A percentile compares a stretch with the other conserved stretches of the same genome.
phyloP scores from a whole-genome alignment of 2,329 filamentous ascomycete genomes.

The Ophiostoma australiae region DNA sequence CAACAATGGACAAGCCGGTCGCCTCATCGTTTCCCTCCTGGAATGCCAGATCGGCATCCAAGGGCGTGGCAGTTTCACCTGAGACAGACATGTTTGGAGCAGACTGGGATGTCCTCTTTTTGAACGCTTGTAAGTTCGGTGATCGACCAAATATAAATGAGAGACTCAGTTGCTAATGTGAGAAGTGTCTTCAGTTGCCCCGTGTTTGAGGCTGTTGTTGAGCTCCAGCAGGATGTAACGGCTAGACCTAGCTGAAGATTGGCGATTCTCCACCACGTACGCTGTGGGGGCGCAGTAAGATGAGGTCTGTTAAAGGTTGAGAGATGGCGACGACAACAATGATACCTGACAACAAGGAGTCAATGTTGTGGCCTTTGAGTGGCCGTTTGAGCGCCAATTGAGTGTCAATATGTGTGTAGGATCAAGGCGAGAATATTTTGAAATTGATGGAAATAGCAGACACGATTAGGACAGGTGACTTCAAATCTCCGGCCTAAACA shows the following conservation, averaged over 20 bases:
- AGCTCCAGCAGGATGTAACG: not conserved
- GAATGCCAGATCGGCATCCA: slow-evolving; percentile 10
- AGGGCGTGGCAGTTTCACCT: not conserved
- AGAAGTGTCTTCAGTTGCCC: not conserved
- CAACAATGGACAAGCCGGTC: slow-evolving; percentile 41
- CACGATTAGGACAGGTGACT: not conserved
- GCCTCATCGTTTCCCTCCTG: slow-evolving; percentile 6
- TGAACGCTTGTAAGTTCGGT: not conserved
- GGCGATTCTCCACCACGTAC: not conserved
- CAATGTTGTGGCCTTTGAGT: not conserved
- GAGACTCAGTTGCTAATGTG: not conserved
- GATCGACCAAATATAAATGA: not conserved
- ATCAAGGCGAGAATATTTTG: not conserved
- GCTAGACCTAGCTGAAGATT: slow-evolving; percentile 7
- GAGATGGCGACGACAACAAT: not conserved
- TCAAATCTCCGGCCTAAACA: not conserved
- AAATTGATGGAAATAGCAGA: not conserved
- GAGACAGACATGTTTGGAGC: not conserved
- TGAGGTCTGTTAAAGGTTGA: not conserved
- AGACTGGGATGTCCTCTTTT: not conserved
- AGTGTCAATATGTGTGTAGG: not conserved
- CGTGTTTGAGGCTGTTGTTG: slow-evolving; percentile 3
- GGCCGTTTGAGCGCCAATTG: not conserved
- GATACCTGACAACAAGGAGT: not conserved
- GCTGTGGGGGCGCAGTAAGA: not conserved